Base-by-base conservation (phyloP, 1,284 basidiomycete genomes). In the Trichosporon ovoides region DNA sequence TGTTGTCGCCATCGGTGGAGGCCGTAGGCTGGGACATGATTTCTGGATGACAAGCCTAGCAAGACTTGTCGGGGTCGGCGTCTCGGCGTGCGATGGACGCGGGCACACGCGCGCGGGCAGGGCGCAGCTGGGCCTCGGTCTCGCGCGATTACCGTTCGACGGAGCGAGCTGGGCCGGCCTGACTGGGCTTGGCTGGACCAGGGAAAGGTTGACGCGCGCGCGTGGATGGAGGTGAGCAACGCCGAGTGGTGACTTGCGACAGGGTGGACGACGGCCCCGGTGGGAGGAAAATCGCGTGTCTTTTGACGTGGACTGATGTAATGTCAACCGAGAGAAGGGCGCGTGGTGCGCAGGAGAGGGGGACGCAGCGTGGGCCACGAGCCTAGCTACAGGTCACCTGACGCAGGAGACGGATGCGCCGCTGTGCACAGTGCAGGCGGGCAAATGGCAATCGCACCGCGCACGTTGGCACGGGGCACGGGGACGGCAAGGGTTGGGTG, bases 1-100 rank as follows among this genome's bases (percentile, higher is more conserved):
- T 56, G 55, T 46, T 46, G 38, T 43, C 40, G n/a, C 48, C 19
- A 7, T 38, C 46, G 57, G 57, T 50, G 52, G 57, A 49, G 57
- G 57, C 33, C 40, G 56, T 35, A 40, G 56, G 56, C 40, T 48
- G 43, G 43, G 43, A 48, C 43, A 48, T 48, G 43, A 48, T 48
- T 48, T n/a, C 28, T 16, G 43, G 28, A 48, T 22, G 43, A 31
- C 18, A n/a, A 31, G 43, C 43, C 43, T 48, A n/a, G 43, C 24
- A 22, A 22, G 43, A 31, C 22, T 22, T 24, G 43, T 48, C 22
- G 28, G 43, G 43, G 43, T 48, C 43, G 43, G 19, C n/a, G 43
- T 48, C 22, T 48, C 43, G 43, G 19, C n/a, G 43, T 48, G 43
- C 43, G 43, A 48, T 48, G 43, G 28, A 48, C 43, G 28, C 43